A percentile compares a stretch with the other conserved stretches of the same genome.
phyloP scores from a whole-genome alignment of 2,329 filamentous ascomycete genomes.

The Neofusicoccum laricinum region DNA sequence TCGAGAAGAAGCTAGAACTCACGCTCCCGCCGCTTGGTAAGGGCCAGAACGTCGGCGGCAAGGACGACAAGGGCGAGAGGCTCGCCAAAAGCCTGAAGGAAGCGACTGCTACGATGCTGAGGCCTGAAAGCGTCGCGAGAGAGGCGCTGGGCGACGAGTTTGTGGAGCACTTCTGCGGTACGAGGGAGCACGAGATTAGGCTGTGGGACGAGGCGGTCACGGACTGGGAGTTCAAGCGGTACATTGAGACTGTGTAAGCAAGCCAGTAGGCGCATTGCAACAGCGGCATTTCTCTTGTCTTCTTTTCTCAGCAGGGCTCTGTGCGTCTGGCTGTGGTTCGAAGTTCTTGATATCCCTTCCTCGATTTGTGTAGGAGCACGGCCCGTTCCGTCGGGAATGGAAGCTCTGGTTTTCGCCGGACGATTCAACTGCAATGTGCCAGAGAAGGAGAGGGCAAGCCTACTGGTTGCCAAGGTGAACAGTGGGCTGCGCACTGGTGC shows the following conservation, averaged over 20 bases:
- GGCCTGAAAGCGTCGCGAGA: slow-evolving; percentile 78
- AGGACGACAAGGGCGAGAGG: slow-evolving; percentile 67
- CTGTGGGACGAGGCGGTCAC: slow-evolving; percentile 96
- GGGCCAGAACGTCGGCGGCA: slow-evolving; percentile 75
- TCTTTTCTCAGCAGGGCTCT: not conserved
- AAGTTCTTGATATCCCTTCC: not conserved
- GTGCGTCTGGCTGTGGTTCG: not conserved
- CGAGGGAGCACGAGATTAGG: slow-evolving; percentile 83
- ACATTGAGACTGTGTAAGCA: slow-evolving; percentile 68
- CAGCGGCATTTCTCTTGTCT: not conserved
- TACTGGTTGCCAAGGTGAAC: not conserved
- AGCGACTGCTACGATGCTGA: slow-evolving; percentile 74
- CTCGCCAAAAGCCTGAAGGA: slow-evolving; percentile 84
- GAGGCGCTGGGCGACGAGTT: slow-evolving; percentile 94
- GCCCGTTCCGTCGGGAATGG: not conserved
- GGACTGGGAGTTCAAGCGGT: slow-evolving; percentile 83
- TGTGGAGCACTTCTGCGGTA: slow-evolving; percentile 92
- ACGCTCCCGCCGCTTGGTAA: slow-evolving; percentile 78
- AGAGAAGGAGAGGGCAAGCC: too few species aligned
- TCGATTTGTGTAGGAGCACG: not conserved
- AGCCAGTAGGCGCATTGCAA: too few species aligned
- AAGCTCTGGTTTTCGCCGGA: not conserved
- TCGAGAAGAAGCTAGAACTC: slow-evolving; percentile 88
- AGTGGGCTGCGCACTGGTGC: not conserved
- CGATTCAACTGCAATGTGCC: too few species aligned